Conservation (phyloP, 345 rosid species). For the Heritiera littoralis region DNA sequence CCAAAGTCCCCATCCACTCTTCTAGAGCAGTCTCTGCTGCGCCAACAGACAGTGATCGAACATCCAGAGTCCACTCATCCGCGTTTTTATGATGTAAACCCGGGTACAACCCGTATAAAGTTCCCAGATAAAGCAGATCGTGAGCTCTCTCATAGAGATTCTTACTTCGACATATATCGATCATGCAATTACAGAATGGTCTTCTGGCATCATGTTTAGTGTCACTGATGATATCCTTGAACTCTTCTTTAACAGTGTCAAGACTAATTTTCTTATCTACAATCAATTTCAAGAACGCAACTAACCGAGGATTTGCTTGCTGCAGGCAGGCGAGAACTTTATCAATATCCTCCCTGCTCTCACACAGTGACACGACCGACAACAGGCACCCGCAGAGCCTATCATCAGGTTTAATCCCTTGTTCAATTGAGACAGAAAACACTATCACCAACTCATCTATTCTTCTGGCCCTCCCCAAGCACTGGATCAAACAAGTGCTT, state of each 20-base stretch:
- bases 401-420: slow-evolving; percentile 76
- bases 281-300: slow-evolving; percentile 51
- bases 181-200: slow-evolving; percentile 88
- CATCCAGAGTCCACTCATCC: slow-evolving; percentile 83
- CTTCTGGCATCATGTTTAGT: slow-evolving; percentile 71
- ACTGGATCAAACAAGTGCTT: slow-evolving; percentile 78
- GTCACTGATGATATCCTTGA: slow-evolving; percentile 51
- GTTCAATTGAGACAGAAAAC: slow-evolving; percentile 43
- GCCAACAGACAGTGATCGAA: slow-evolving; percentile 77
- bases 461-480: slow-evolving; percentile 73
- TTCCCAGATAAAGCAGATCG: slow-evolving; percentile 88
- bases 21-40: slow-evolving; percentile 89
- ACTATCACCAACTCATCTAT: slow-evolving; percentile 67
- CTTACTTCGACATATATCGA: slow-evolving; percentile 70
- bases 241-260: slow-evolving; percentile 62
- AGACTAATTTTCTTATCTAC: slow-evolving; percentile 45
- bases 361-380: slow-evolving; percentile 71
- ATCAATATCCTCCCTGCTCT: slow-evolving; percentile 46
- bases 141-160: slow-evolving; percentile 62
- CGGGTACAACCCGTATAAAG: slow-evolving; percentile 71
- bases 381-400: slow-evolving; percentile 87
- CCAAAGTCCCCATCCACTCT: slow-evolving; percentile 82
- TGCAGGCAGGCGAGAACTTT: slow-evolving; percentile 71
- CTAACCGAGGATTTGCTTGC: slow-evolving; percentile 65
- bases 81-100: slow-evolving; percentile 67